A percentile compares a stretch with the other conserved stretches of the same genome.
These are phyloP conservation scores for Corymbia citriodora DNA, from an alignment of 441 rosid species.

Conservation along the genomic window DNA sequence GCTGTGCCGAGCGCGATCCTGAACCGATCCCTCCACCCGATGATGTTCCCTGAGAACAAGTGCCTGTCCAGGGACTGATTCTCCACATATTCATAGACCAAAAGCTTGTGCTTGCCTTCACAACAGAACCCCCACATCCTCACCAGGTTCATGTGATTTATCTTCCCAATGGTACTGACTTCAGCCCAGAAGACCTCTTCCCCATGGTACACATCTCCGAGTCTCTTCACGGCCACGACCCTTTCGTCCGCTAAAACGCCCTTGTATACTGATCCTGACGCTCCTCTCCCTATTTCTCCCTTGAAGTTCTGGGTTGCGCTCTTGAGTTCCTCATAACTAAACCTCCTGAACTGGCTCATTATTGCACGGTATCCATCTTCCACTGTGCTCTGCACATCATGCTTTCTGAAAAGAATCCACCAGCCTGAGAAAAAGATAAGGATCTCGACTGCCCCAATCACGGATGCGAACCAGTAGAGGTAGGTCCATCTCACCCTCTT, in stretches of 20 bases:
- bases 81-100: constrained; percentile 21
- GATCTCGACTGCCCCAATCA: not conserved
- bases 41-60: not conserved
- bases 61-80: constrained; percentile 15
- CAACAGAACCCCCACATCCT: constrained; percentile 25
- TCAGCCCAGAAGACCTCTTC: constrained; percentile 30
- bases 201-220: constrained; percentile 12
- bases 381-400: not conserved
- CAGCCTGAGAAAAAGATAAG: constrained; percentile 6
- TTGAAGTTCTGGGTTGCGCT: constrained; percentile 19
- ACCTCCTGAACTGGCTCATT: constrained; percentile 20
- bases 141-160: constrained; percentile 24
- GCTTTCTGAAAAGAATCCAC: constrained; percentile 15
- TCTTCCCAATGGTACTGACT: constrained; percentile 19
- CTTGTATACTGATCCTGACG: constrained; percentile 12
- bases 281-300: constrained; percentile 22
- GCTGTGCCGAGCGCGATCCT: constrained; percentile 24
- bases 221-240: constrained; percentile 19
- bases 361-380: constrained; percentile 12
- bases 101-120: constrained; percentile 9
- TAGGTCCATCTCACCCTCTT: not conserved
- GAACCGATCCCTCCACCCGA: constrained; percentile 20
- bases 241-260: constrained; percentile 9
- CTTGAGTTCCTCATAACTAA: constrained; percentile 15
- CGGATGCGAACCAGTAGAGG: not conserved